Evolutionary conservation across 148 eudicot species (phyloP).

Genomic region (Rhododendron ovatum): DNA sequence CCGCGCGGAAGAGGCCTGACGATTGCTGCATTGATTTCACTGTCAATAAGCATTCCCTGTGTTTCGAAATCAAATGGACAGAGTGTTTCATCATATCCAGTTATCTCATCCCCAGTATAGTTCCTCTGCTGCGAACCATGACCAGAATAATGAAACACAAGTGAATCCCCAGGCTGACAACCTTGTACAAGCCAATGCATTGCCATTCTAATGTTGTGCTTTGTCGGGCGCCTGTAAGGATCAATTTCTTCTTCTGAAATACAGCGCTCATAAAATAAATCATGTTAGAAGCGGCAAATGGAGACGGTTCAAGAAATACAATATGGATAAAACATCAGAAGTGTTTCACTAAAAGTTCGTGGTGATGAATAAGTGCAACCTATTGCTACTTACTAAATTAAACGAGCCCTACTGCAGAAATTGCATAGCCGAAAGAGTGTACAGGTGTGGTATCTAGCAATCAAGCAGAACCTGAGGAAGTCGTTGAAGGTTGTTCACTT

Average conservation of each 20-base stretch:
- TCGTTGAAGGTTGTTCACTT: not conserved
- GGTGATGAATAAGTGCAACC: not conserved
- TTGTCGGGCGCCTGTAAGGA: slow-evolving; percentile 41
- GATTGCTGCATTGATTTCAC: slow-evolving; percentile 44
- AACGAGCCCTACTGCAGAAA: not conserved
- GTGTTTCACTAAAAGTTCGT: not conserved
- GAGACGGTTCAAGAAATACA: not conserved
- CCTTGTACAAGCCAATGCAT: slow-evolving; percentile 53
- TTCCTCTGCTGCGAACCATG: slow-evolving; percentile 57
- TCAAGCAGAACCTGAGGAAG: not conserved
- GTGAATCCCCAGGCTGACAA: slow-evolving; percentile 58
- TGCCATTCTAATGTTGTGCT: slow-evolving; percentile 52
- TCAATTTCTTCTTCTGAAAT: slow-evolving; percentile 48
- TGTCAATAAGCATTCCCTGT: slow-evolving; percentile 53
- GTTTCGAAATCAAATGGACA: slow-evolving; percentile 52
- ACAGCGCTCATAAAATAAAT: slow-evolving; percentile 9
- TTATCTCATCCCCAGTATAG: slow-evolving; percentile 45
- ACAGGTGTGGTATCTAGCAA: not conserved
- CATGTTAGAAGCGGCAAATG: not conserved
- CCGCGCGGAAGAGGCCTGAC: slow-evolving; percentile 46
- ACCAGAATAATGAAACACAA: slow-evolving; percentile 57
- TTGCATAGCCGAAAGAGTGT: not conserved
- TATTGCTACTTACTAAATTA: not conserved
- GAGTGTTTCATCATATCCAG: slow-evolving; percentile 55
- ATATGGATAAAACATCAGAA: not conserved